phyloP scores from a whole-genome alignment of 1,284 basidiomycete species.

The Cryptococcus maquisensis region DNA sequence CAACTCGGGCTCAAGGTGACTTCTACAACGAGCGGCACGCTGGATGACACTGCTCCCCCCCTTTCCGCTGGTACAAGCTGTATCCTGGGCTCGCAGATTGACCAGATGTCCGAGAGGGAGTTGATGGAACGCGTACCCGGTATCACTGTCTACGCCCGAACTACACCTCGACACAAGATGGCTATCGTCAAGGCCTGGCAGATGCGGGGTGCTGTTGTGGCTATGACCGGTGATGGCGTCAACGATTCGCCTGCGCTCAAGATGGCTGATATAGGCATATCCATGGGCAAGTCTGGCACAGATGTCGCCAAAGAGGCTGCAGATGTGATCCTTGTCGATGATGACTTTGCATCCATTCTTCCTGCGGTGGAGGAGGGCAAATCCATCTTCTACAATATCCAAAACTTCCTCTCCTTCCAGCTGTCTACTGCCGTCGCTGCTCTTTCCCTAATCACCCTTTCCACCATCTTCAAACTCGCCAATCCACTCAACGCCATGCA shows the following conservation, averaged over 20 bases:
- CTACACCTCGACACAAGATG: constrained; percentile 96
- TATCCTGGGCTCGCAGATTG: constrained; percentile 82
- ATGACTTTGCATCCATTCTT: constrained; percentile 92
- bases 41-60: background rate
- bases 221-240: constrained; percentile 98
- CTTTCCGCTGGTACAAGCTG: constrained; percentile 48
- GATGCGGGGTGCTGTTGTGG: constrained; percentile 79
- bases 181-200: constrained; percentile 91
- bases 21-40: constrained; percentile 8
- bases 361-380: constrained; percentile 96
- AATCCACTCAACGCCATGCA: constrained; percentile 98
- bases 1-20: constrained; percentile 69
- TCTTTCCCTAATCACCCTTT: constrained; percentile 87
- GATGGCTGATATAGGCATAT: constrained; percentile 96
- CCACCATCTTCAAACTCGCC: constrained; percentile 79
- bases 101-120: constrained; percentile 73
- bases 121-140: constrained; percentile 73
- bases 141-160: constrained; percentile 87
- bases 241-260: constrained; percentile 96
- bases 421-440: constrained; percentile 94
- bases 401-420: constrained; percentile 96
- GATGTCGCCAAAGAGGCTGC: constrained; percentile 98
- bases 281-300: constrained; percentile 94
- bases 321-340: constrained; percentile 93
- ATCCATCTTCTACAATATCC: constrained; percentile 98